These are phyloP conservation scores for Boletales sp. DNA, from an alignment of 768 basidiomycete genomes.

Conservation along the genomic window DNA sequence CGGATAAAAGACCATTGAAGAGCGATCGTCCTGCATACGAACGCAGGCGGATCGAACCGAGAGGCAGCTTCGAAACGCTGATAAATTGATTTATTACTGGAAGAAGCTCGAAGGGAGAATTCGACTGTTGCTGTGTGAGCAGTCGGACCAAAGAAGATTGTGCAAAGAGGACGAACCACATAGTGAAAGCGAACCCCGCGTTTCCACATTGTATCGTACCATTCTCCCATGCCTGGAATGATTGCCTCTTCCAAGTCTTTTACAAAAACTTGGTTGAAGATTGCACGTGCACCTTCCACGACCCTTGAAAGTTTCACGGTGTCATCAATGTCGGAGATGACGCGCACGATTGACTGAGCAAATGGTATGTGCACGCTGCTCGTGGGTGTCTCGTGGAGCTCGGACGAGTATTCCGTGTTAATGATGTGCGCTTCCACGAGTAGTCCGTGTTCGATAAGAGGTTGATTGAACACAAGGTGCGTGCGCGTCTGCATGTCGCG, in stretches of 20 bases:
- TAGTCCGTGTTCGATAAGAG: slow-evolving; percentile 40
- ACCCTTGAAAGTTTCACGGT: slow-evolving; percentile 72
- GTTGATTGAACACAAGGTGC: slow-evolving; percentile 56
- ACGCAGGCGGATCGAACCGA: slow-evolving; percentile 74
- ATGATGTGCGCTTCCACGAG: slow-evolving; percentile 50
- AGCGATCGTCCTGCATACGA: slow-evolving; percentile 84
- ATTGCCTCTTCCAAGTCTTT: slow-evolving; percentile 74
- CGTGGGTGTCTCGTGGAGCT: slow-evolving; percentile 33
- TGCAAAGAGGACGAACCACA: slow-evolving; percentile 54
- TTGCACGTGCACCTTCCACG: slow-evolving; percentile 70
- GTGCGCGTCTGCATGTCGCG: slow-evolving; percentile 56
- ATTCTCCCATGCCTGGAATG: slow-evolving; percentile 80
- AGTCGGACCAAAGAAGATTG: not conserved
- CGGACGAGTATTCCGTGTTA: slow-evolving; percentile 37
- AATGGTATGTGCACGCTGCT: slow-evolving; percentile 42
- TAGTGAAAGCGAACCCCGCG: slow-evolving; percentile 82
- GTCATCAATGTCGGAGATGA: slow-evolving; percentile 94
- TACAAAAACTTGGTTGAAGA: slow-evolving; percentile 92
- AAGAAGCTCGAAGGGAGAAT: slow-evolving; percentile 82
- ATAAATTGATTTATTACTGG: slow-evolving; percentile 79
- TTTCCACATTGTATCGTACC: slow-evolving; percentile 68
- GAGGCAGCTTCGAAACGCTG: slow-evolving; percentile 61
- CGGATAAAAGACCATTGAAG: slow-evolving; percentile 77
- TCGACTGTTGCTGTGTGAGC: slow-evolving; percentile 54
- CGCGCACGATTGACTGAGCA: slow-evolving; percentile 61